Conservation (phyloP, 768 basidiomycete genomes). For the Chalciporus chontae region DNA sequence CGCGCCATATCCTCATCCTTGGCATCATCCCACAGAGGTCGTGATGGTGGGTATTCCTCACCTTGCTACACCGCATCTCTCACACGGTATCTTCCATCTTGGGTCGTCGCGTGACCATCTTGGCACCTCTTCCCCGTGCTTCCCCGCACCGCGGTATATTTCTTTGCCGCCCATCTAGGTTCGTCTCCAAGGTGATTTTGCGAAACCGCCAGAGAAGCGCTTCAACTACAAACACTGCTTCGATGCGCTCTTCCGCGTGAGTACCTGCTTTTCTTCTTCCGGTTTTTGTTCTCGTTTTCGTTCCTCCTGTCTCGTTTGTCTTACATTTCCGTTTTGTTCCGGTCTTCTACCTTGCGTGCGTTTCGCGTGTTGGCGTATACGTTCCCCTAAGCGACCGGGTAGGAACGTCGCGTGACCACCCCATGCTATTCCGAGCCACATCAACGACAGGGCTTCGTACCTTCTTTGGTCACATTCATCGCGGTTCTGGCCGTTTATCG, state of each 20-base stretch:
- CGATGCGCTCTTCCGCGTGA: conserved; percentile 80
- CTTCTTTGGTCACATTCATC: background rate
- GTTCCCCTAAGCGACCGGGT: background rate
- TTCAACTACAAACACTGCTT: conserved; percentile 90
- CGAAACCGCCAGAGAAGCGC: conserved; percentile 81
- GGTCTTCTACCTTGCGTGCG: background rate
- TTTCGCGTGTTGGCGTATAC: background rate
- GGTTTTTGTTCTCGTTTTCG: background rate
- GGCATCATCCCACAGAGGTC: conserved; percentile 47
- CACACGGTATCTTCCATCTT: background rate
- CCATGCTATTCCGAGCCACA: conserved; percentile 3
- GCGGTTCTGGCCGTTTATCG: background rate
- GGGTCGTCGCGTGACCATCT: conserved; percentile 17
- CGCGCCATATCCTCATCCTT: background rate
- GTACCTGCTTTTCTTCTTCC: conserved; percentile 29
- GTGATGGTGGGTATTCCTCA: conserved; percentile 50
- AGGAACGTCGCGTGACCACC: background rate
- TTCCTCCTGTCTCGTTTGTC: background rate
- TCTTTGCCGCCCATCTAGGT: conserved; percentile 35
- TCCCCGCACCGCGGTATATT: background rate
- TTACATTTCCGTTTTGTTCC: background rate
- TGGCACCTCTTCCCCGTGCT: background rate
- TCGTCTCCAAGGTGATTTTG: conserved; percentile 87
- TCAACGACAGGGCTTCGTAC: background rate
- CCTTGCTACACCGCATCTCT: conserved; percentile 13